Evolutionary conservation across 148 eudicot species (phyloP).

Genomic region (Arctostaphylos glauca): DNA sequence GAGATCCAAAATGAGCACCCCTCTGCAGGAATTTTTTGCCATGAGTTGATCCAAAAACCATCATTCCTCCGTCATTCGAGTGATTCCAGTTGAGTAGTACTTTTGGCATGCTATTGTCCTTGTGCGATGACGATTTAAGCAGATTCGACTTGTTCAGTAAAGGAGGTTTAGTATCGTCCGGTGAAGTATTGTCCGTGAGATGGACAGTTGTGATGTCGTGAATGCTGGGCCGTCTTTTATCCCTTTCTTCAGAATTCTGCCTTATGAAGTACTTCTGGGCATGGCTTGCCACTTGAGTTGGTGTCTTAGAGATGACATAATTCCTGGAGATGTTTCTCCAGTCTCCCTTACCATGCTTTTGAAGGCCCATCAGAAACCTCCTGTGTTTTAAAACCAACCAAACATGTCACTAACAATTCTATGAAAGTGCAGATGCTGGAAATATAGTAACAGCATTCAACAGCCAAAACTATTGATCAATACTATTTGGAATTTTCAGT

Average conservation of each 20-base stretch:
- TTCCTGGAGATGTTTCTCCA: constrained; percentile 94
- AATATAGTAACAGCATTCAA: background rate
- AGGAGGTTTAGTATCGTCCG: constrained; percentile 4
- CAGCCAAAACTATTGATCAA: background rate
- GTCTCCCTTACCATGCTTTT: constrained; percentile 90
- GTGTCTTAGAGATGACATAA: constrained; percentile 73
- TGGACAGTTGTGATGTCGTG: constrained; percentile 84
- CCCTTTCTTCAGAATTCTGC: constrained; percentile 70
- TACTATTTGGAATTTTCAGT: background rate
- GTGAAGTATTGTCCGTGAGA: constrained; percentile 19
- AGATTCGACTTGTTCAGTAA: constrained; percentile 10
- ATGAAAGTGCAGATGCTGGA: background rate
- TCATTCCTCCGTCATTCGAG: constrained; percentile 34
- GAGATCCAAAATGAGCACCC: constrained; percentile 10
- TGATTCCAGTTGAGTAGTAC: constrained; percentile 45
- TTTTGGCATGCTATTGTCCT: constrained; percentile 27
- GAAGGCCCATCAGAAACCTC: constrained; percentile 78
- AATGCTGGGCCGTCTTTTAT: constrained; percentile 86
- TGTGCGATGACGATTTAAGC: constrained; percentile 24
- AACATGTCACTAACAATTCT: background rate
- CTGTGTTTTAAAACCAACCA: constrained; percentile 28
- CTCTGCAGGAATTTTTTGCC: constrained; percentile 5
- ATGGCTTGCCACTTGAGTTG: constrained; percentile 98
- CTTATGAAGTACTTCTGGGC: constrained; percentile 91
- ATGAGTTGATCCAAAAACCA: constrained; percentile 33